Conservation (phyloP, 2,329 filamentous ascomycete genomes). For the Fusarium agapanthi region DNA sequence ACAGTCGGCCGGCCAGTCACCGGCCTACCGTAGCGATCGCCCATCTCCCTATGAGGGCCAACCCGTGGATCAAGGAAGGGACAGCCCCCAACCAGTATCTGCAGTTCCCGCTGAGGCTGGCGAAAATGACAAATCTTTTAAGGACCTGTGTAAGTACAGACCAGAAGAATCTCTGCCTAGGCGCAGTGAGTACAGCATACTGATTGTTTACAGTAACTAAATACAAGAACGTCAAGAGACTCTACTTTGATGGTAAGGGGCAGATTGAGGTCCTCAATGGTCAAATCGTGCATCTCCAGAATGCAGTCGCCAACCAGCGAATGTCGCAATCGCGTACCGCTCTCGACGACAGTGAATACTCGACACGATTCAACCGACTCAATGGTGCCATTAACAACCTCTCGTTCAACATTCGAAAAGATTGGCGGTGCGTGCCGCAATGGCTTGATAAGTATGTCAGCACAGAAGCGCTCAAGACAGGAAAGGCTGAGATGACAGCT, state of each 20-base stretch:
- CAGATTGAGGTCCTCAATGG: constrained; percentile 89
- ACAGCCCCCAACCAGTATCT: constrained; percentile 64
- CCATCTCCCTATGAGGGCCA: constrained; percentile 56
- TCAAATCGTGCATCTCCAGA: constrained; percentile 94
- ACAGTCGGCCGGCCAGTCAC: constrained; percentile 41
- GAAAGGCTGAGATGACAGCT: constrained; percentile 97
- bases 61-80: constrained; percentile 59
- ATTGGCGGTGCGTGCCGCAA: constrained; percentile 82
- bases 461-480: constrained; percentile 82
- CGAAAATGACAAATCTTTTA: constrained; percentile 64
- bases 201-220: constrained; percentile 74
- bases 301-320: constrained; percentile 95
- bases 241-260: constrained; percentile 94
- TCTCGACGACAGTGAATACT: constrained; percentile 94
- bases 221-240: constrained; percentile 97
- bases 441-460: constrained; percentile 87
- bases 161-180: background rate
- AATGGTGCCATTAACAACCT: constrained; percentile 95
- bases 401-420: constrained; percentile 94
- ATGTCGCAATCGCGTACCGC: constrained; percentile 94
- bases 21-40: constrained; percentile 53
- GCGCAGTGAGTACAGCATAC: background rate
- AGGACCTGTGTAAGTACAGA: constrained; percentile 61
- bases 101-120: constrained; percentile 46
- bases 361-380: constrained; percentile 85